Base-by-base conservation (phyloP, 2,329 filamentous ascomycete species). In the Polychaeton citri region DNA sequence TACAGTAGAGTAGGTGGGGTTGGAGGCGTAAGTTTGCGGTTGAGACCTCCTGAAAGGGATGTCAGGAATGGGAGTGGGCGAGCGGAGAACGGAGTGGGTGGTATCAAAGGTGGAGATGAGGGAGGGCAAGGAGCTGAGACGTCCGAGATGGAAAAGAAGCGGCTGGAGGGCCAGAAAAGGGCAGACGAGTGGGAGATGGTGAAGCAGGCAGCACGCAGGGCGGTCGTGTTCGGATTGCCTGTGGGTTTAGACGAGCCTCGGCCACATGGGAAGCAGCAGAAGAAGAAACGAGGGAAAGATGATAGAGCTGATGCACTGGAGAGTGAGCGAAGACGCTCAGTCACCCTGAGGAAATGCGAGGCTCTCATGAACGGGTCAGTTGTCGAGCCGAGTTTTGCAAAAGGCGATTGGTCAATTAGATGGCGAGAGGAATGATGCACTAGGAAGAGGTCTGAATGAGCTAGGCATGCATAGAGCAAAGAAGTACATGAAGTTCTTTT, bases 121-220 rank as follows among this genome's bases (percentile, higher is more conserved):
- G 60, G 63, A n/a, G 24, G 15, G 7, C 12, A 10, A 5, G 24
- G 15, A 12, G 56, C 61, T 5, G 55, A 62, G 12, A 70, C 65
- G 2, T 62, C 65, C 2, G 67, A 69, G 44, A 67, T 69, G 59
- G 48, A 63, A 24, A 54, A 60, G 41, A 70, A 66, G 52, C 54
- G 70, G 17, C 49, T 55, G 9, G 61, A 71, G 35, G 70, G 71
- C 0, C 62, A 71, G 49, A 60, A 55, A 39, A 52, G 55, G 31
- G 65, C 65, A 3, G 60, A 65, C 39, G 61, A 66, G 50, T 56
- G 68, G 17, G 76, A 81, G 50, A 63, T 76, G 58, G 66, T 79
- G 32, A 64, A 71, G 19, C 68, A 69, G n/a, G 75, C 74, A 0
- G 78, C 78, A 2, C 68, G 77, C 45, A 64, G 75, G 16, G 68